Conservation (phyloP, 2,329 filamentous ascomycete species). For the Xylariomycetidae sp. region DNA sequence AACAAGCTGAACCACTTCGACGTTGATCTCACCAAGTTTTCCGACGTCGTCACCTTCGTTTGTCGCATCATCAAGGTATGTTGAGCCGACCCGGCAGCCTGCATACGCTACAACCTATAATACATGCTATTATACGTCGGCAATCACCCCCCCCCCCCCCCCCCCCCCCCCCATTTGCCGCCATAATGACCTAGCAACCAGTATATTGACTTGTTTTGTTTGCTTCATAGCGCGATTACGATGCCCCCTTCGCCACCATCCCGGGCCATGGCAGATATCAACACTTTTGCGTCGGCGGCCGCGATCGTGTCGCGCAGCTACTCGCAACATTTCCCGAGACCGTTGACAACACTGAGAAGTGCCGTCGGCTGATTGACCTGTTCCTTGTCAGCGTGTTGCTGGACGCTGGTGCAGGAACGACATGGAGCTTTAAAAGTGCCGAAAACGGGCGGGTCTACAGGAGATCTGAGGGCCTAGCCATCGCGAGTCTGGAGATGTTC, state of each 20-base stretch:
- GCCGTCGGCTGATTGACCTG: constrained; percentile 52
- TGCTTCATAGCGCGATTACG: constrained; percentile 30
- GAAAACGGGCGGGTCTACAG: constrained; percentile 80
- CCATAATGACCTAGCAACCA: background rate
- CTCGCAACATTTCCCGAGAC: constrained; percentile 27
- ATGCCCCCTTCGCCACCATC: constrained; percentile 35
- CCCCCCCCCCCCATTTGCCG: background rate
- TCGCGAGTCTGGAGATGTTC: constrained; percentile 82
- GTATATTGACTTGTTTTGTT: constrained; percentile 7
- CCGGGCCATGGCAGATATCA: constrained; percentile 58
- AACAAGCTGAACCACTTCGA: constrained; percentile 83
- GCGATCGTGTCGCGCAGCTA: constrained; percentile 37
- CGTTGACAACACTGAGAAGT: constrained; percentile 33
- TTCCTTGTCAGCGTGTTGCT: constrained; percentile 74
- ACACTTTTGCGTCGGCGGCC: constrained; percentile 55
- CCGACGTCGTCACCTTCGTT: constrained; percentile 79
- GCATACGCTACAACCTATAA: too few species aligned
- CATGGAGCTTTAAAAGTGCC: constrained; percentile 89
- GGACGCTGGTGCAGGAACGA: constrained; percentile 82
- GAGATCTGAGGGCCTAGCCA: constrained; percentile 61
- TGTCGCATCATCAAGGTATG: constrained; percentile 91
- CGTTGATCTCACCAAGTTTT: constrained; percentile 80
- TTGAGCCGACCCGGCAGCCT: constrained; percentile 1
- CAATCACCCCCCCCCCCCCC: background rate
- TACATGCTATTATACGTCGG: too few species aligned